Evolutionary conservation across 148 eudicot genomes (phyloP).

Genomic region (Polygonum aviculare): DNA sequence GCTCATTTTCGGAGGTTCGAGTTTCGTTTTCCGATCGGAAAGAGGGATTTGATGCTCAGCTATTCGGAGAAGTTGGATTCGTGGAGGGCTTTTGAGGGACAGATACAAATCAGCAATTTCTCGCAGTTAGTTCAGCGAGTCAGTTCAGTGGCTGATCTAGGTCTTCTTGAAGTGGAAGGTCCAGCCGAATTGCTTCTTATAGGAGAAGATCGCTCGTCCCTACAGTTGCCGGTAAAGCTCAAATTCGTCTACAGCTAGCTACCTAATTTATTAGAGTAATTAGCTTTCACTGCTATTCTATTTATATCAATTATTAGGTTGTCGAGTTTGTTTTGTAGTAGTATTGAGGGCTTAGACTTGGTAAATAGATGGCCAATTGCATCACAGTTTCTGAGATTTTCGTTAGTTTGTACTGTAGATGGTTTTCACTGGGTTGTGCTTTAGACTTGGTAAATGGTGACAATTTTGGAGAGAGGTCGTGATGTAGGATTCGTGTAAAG

Average conservation of each 20-base stretch:
- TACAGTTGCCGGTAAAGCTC: conserved; percentile 40
- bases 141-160: conserved; percentile 26
- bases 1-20: conserved; percentile 26
- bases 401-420: background rate
- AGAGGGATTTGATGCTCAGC: conserved; percentile 25
- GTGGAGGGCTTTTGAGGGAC: conserved; percentile 33
- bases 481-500: background rate
- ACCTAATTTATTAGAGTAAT: background rate
- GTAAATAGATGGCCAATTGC: background rate
- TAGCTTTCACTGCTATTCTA: background rate
- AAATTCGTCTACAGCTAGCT: background rate
- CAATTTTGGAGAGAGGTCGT: background rate
- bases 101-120: conserved; percentile 18
- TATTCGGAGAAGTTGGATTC: conserved; percentile 28
- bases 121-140: conserved; percentile 26
- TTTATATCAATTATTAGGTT: background rate
- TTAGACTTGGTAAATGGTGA: background rate
- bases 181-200: conserved; percentile 34
- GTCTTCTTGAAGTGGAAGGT: conserved; percentile 29
- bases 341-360: background rate
- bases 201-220: conserved; percentile 30
- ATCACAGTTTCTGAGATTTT: background rate
- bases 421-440: background rate
- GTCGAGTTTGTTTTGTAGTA: background rate
- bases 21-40: conserved; percentile 25